Evolutionary conservation across 805 yeast species (phyloP), one percentile per base, ranked within the genome.

Genomic region (Saturnispora zaruensis): DNA sequence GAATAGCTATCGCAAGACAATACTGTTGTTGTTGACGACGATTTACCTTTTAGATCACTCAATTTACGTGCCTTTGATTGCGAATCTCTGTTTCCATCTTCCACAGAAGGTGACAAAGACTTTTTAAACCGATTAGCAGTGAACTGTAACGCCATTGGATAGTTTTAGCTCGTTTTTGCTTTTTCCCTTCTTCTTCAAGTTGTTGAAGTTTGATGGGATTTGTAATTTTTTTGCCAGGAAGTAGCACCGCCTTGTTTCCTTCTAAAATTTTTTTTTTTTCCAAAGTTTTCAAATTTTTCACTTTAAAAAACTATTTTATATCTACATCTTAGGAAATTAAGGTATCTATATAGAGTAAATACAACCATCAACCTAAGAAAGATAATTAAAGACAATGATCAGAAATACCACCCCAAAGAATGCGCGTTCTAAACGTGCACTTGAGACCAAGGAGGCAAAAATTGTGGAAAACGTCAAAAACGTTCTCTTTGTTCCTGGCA

Each of bases 361-460:
- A 28, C 13, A 28, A 5, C 13, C 32, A 28, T 28, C 9, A 9
- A 28, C 32, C 32, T 28, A 28, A 28, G 32, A 28, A 8, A 28
- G n/a, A 13, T 9, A 11, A 28, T 11, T 28, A 28, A 2, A 5
- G 11, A 11, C 9, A 14, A 68, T 68, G 72, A 68, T 68, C 53
- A 68, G 77, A 75, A 65, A 75, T 42, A 72, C 83, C 42, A 84
- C 88, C 58, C 98, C 99, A 34, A 90, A 89, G 71, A 93, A 84
- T 63, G 96, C 96, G 49, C 88, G 98, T 63, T 79, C 96, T 50
- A 93, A 93, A 72, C 81, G 99, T 68, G 98, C 96, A 6, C 65
- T 90, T 55, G 96, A 89, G 55, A 84, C 85, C 61, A 84, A 81
- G 59, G 96, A 89, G 60, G 79, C 97, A 48, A 91, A 89, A 69